Evolutionary conservation across 2,329 filamentous ascomycete genomes (phyloP).

Genomic region (Metarhizium album): DNA sequence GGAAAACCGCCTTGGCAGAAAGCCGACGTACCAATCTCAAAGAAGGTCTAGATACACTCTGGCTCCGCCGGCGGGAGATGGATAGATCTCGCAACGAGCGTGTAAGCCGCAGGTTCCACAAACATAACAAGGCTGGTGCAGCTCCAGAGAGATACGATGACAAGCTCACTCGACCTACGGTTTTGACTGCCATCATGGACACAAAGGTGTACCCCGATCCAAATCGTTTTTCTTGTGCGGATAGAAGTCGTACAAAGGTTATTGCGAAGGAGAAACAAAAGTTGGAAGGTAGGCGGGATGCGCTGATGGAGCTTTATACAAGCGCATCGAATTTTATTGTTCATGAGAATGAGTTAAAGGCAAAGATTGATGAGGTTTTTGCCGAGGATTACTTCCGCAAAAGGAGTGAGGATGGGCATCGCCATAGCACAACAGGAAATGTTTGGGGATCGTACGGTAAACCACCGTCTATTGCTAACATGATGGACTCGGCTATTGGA

Average conservation of each 20-base stretch:
- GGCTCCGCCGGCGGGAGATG: constrained; percentile 46
- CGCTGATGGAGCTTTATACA: constrained; percentile 81
- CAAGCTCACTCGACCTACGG: constrained; percentile 58
- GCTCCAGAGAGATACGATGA: constrained; percentile 68
- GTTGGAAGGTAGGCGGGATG: constrained; percentile 51
- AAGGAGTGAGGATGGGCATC: constrained; percentile 19
- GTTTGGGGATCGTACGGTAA: constrained; percentile 40
- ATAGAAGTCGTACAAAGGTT: constrained; percentile 31
- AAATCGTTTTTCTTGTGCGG: constrained; percentile 44
- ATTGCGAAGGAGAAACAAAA: constrained; percentile 33
- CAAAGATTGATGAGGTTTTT: constrained; percentile 67
- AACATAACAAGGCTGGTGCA: constrained; percentile 37
- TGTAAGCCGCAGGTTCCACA: constrained; percentile 36
- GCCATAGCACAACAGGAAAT: constrained; percentile 31
- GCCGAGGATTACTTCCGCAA: constrained; percentile 45
- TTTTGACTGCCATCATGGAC: constrained; percentile 39
- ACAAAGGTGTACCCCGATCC: constrained; percentile 51
- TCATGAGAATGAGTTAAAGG: constrained; percentile 63
- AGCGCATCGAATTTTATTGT: constrained; percentile 82
- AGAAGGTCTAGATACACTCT: constrained; percentile 59
- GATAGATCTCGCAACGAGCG: constrained; percentile 25
- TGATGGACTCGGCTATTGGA: constrained; percentile 29
- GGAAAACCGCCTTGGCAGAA: constrained; percentile 65
- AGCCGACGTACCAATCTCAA: constrained; percentile 61
- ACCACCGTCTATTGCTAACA: constrained; percentile 33